Evolutionary conservation across 495 filamentous ascomycete species (phyloP).

Genomic region (Trichoderma orchidacearum): DNA sequence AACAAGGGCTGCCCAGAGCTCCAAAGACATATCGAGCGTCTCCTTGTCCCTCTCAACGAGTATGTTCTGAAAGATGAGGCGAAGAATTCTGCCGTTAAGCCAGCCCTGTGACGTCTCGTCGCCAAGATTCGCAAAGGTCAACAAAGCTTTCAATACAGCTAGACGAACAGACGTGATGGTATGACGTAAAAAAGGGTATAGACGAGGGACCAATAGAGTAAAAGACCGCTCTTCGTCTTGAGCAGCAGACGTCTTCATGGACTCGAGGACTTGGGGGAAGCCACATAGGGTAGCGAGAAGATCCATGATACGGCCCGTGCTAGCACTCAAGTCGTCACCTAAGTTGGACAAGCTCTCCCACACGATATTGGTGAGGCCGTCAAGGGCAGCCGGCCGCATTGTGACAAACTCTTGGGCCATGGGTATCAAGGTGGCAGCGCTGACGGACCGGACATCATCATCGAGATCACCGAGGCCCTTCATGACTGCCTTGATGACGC

Average conservation of each 20-base stretch:
- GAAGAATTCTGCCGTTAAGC: conserved; percentile 79
- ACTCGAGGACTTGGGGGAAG: conserved; percentile 81
- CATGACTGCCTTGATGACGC: conserved; percentile 84
- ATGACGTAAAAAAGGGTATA: conserved; percentile 93
- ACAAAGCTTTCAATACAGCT: conserved; percentile 80
- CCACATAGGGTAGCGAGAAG: conserved; percentile 89
- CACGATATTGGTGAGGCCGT: conserved; percentile 78
- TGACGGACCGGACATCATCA: conserved; percentile 93
- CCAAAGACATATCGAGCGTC: conserved; percentile 58
- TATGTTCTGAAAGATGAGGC: conserved; percentile 87
- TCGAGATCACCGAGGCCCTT: conserved; percentile 82
- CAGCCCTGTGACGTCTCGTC: conserved; percentile 75
- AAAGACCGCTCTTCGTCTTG: conserved; percentile 78
- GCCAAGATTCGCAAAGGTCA: conserved; percentile 81
- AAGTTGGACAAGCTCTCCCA: conserved; percentile 95
- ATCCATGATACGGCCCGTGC: conserved; percentile 96
- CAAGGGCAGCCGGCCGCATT: conserved; percentile 61
- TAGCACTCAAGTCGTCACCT: conserved; percentile 91
- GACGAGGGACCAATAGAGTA: conserved; percentile 75
- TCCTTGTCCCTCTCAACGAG: conserved; percentile 82
- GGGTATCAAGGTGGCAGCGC: conserved; percentile 88
- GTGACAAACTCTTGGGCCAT: conserved; percentile 88
- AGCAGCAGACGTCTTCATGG: conserved; percentile 84
- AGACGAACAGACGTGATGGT: conserved; percentile 92
- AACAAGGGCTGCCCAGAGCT: conserved; percentile 75